These are phyloP conservation scores for Aspergillus baeticus DNA, from an alignment of 495 filamentous ascomycete species.

Conservation along the genomic window DNA sequence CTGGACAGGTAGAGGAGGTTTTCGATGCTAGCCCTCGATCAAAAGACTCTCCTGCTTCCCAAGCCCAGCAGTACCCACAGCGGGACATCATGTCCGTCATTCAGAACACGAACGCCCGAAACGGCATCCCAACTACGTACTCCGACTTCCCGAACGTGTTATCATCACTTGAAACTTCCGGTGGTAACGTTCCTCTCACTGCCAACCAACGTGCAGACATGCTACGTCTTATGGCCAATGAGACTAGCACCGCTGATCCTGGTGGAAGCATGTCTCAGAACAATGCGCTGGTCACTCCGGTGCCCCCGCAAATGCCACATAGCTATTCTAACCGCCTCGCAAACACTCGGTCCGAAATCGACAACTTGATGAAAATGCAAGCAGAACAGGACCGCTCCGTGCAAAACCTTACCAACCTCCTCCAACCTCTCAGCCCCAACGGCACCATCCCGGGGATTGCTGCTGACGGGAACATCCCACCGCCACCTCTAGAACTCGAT, in stretches of 20 bases:
- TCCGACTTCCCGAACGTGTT: constrained; percentile 75
- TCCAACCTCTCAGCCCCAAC: constrained; percentile 76
- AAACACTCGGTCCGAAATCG: constrained; percentile 68
- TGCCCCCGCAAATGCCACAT: constrained; percentile 58
- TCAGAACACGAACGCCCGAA: constrained; percentile 71
- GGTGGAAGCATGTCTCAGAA: constrained; percentile 28
- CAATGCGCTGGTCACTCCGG: constrained; percentile 60
- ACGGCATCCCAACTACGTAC: constrained; percentile 45
- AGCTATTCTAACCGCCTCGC: constrained; percentile 52
- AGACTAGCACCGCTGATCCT: constrained; percentile 33
- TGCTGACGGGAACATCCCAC: constrained; percentile 37
- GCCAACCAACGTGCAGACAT: constrained; percentile 75
- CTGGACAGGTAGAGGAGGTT: constrained; percentile 46
- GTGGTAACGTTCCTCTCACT: constrained; percentile 66
- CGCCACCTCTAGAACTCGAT: constrained; percentile 60
- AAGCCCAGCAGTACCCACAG: constrained; percentile 42
- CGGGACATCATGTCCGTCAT: constrained; percentile 87
- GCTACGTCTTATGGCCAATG: constrained; percentile 73
- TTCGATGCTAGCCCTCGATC: constrained; percentile 42
- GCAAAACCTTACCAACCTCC: constrained; percentile 63
- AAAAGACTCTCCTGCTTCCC: constrained; percentile 20
- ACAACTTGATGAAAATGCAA: constrained; percentile 70
- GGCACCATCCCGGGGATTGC: constrained; percentile 76
- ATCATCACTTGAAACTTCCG: constrained; percentile 62
- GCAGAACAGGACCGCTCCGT: constrained; percentile 70